Evolutionary conservation across 1,139 yeast species (phyloP).

Genomic region (Blastobotrys buckinghamii): DNA sequence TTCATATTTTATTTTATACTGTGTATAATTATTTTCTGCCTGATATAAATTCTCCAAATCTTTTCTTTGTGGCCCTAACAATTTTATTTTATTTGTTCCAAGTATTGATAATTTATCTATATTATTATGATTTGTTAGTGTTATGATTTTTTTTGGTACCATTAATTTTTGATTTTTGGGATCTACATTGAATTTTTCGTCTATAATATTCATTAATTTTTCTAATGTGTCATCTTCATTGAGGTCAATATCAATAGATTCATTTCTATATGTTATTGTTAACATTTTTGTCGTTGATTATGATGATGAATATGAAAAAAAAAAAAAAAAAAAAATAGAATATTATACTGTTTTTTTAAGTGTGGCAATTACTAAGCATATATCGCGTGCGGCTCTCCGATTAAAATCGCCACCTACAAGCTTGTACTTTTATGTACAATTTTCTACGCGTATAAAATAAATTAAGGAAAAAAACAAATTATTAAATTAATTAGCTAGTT

Average conservation of each 20-base stretch:
- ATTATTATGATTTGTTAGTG: slow-evolving; percentile 14
- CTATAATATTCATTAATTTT: slow-evolving; percentile 24
- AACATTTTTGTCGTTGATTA: neutral
- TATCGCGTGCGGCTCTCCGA: too few species aligned
- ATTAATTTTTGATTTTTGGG: slow-evolving; percentile 28
- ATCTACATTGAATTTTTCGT: slow-evolving; percentile 26
- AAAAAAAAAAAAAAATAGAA: too few species aligned
- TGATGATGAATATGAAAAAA: too few species aligned
- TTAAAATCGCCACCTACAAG: too few species aligned
- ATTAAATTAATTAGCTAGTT: neutral
- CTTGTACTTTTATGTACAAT: too few species aligned
- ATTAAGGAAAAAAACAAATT: too few species aligned
- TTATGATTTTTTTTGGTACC: slow-evolving; percentile 27
- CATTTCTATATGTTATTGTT: neutral
- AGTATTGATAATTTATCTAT: neutral
- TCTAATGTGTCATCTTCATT: slow-evolving; percentile 19
- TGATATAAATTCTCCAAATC: slow-evolving; percentile 16
- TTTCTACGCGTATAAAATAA: too few species aligned
- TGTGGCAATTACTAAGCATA: too few species aligned
- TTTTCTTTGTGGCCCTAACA: neutral
- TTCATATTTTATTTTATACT: slow-evolving; percentile 14
- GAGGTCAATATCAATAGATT: slow-evolving; percentile 1
- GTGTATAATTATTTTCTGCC: slow-evolving; percentile 23
- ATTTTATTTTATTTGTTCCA: neutral
- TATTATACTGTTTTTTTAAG: too few species aligned